Base-by-base conservation (phyloP, 805 yeast species). In the Vanderwaltozyma yarrowii region DNA sequence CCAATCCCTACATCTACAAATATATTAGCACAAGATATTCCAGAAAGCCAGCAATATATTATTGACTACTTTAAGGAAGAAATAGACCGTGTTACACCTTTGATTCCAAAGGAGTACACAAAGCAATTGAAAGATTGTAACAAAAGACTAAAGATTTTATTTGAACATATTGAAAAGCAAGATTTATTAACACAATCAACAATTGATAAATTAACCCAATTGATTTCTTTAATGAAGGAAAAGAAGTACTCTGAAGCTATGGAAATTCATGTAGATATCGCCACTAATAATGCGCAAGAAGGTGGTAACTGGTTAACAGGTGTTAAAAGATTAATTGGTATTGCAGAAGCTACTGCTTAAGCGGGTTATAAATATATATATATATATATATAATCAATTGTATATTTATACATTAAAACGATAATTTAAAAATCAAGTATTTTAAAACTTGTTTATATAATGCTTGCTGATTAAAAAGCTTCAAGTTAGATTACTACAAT, bases 241-340 rank as follows among this genome's bases (percentile, higher is more conserved):
- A 69, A 70, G 42, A 79, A 85, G 42, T 83, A 65, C 54, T 58
- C 61, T 4, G 64, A 64, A 13, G 96, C 97, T 1, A 61, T 69
- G 37, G 59, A 69, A 2, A 49, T 74, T 25, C 76, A 74, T 44
- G 57, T 67, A 26, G 74, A 76, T 36, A 71, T 92, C 43, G 73
- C 81, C 17, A 70, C 85, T 7, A 70, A 73, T 27, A 70, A 74
- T 44, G 71, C 79, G 18, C 74, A 71, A 18, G 94, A 88, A 59
- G 75, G 81, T 45, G 96, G 95, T 12, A 77, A 80, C 51, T 92
- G 98, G 98, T 74, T 82, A 65, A 75, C 82, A 24, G 98, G 98
- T 50, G 80, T 92, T 33, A 86, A 81, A 61, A 76, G 96, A 49
- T 70, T 92, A 45, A 76, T 89, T 44, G 80, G 80, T 45, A 84